These are phyloP conservation scores for Nigrospora sphaerica DNA, from an alignment of 2,329 filamentous ascomycete species.

Conservation along the genomic window DNA sequence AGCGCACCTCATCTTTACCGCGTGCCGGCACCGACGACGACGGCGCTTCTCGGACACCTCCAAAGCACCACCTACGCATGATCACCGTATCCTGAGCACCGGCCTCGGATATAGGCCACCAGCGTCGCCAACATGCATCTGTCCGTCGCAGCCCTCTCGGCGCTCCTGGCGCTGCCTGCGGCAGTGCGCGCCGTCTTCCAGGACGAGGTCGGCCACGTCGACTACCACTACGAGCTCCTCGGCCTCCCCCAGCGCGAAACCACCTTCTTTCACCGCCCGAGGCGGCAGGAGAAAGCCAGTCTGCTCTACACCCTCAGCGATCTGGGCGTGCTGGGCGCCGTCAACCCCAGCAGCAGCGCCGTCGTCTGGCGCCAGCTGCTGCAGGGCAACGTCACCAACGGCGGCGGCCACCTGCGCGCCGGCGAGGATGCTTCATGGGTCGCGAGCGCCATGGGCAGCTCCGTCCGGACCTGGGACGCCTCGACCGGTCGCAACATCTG, in stretches of 20 bases:
- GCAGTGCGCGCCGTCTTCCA: slow-evolving; percentile 65
- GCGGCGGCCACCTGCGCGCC: slow-evolving; percentile 55
- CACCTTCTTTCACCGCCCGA: slow-evolving; percentile 91
- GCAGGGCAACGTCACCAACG: slow-evolving; percentile 38
- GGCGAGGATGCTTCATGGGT: slow-evolving; percentile 74
- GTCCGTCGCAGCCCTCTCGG: slow-evolving; percentile 15
- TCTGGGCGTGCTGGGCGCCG: slow-evolving; percentile 72
- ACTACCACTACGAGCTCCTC: slow-evolving; percentile 87
- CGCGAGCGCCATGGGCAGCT: slow-evolving; percentile 62
- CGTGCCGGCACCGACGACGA: too few species aligned
- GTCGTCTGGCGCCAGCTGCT: slow-evolving; percentile 82
- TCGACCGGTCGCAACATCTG: slow-evolving; percentile 73
- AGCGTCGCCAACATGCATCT: slow-evolving; percentile 14
- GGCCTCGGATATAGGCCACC: not conserved
- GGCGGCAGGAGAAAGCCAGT: slow-evolving; percentile 74
- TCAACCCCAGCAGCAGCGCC: slow-evolving; percentile 80
- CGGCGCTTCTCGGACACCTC: too few species aligned
- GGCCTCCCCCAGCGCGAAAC: slow-evolving; percentile 74
- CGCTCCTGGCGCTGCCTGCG: slow-evolving; percentile 35
- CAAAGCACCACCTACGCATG: not conserved
- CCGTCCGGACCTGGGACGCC: slow-evolving; percentile 77
- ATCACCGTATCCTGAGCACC: not conserved
- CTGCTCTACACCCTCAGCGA: slow-evolving; percentile 89
- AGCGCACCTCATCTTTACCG: too few species aligned
- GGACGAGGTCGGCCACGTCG: slow-evolving; percentile 86